Evolutionary conservation across 495 filamentous ascomycete genomes (phyloP).

Genomic region (Penicillium mononematosum): DNA sequence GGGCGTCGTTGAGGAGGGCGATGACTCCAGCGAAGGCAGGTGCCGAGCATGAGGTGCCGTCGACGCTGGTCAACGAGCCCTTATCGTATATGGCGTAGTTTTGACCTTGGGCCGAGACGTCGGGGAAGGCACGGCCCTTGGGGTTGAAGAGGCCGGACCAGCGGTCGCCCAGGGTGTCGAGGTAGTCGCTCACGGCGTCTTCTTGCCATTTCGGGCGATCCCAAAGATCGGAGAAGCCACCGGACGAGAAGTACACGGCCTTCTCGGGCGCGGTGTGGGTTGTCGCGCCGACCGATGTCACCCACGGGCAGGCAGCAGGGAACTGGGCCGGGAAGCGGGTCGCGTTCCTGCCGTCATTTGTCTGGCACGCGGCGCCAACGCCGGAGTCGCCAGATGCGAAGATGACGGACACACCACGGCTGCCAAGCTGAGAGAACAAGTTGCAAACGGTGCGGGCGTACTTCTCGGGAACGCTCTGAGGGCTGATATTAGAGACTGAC

Average conservation of each 20-base stretch:
- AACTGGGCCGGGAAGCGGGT: constrained; percentile 68
- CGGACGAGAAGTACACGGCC: constrained; percentile 56
- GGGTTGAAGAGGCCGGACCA: constrained; percentile 57
- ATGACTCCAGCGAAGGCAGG: constrained; percentile 65
- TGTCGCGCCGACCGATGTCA: constrained; percentile 72
- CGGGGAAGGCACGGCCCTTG: constrained; percentile 68
- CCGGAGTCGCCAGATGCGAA: constrained; percentile 73
- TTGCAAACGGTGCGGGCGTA: constrained; percentile 72
- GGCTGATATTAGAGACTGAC: constrained; percentile 6
- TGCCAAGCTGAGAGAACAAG: constrained; percentile 66
- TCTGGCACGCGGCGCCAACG: constrained; percentile 62
- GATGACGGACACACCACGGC: constrained; percentile 71
- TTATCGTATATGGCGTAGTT: constrained; percentile 56
- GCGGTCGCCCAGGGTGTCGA: constrained; percentile 47
- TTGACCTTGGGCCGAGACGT: constrained; percentile 63
- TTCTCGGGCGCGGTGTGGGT: constrained; percentile 55
- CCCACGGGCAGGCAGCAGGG: constrained; percentile 70
- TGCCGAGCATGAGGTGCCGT: constrained; percentile 65
- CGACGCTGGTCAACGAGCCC: constrained; percentile 48
- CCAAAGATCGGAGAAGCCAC: constrained; percentile 70
- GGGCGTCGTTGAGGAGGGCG: constrained; percentile 65
- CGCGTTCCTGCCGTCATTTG: constrained; percentile 65
- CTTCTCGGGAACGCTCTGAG: constrained; percentile 61
- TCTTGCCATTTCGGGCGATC: constrained; percentile 61
- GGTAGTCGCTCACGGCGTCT: constrained; percentile 54